Evolutionary conservation across 345 rosid genomes (phyloP).

Genomic region (Sisymbrium irio): DNA sequence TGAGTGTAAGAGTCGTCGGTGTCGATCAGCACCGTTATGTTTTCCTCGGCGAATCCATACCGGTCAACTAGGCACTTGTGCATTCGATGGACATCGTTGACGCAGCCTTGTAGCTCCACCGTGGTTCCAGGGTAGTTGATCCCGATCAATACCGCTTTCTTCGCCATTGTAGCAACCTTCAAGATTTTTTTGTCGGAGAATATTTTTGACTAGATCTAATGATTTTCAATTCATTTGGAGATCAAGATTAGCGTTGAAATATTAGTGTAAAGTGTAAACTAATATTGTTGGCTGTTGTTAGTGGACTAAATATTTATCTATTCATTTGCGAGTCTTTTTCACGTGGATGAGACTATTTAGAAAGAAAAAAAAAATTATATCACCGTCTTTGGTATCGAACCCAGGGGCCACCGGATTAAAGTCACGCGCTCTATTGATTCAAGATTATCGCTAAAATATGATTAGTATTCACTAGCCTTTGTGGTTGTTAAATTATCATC

Average conservation of each 20-base stretch:
- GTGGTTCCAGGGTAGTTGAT: conserved; percentile 73
- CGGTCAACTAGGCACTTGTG: conserved; percentile 57
- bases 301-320: conserved; percentile 9
- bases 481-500: too few relatives aligned
- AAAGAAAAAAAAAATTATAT: too few relatives aligned
- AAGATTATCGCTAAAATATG: neutral
- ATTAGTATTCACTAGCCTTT: too few relatives aligned
- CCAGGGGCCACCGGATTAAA: neutral
- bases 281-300: neutral
- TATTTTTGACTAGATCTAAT: neutral
- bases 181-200: neutral
- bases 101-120: conserved; percentile 76
- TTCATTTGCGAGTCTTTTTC: neutral
- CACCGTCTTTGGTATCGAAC: too few relatives aligned
- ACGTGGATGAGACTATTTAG: neutral
- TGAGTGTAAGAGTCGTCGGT: conserved; percentile 55
- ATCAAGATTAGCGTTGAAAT: neutral
- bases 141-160: conserved; percentile 79
- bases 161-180: conserved; percentile 43
- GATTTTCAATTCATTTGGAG: neutral
- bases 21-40: conserved; percentile 69
- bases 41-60: conserved; percentile 58
- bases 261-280: neutral
- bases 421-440: neutral
- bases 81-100: conserved; percentile 77